phyloP scores from a whole-genome alignment of 768 basidiomycete genomes.

The Polyporus arcularius region DNA sequence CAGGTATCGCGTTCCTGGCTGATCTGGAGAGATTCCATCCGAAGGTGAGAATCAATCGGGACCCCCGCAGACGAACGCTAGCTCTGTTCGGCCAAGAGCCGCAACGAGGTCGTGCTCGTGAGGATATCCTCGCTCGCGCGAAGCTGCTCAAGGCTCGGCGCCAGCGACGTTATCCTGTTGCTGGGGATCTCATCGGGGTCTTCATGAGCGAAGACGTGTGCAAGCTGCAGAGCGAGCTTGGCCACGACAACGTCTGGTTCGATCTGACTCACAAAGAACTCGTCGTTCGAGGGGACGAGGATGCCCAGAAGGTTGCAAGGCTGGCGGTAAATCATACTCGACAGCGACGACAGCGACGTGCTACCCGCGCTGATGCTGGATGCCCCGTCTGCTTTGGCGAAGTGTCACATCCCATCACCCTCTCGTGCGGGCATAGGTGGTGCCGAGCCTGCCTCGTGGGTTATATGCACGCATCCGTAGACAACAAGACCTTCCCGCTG shows the following conservation, averaged over 20 bases:
- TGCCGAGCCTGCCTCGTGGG: conserved; percentile 61
- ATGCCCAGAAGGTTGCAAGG: conserved; percentile 43
- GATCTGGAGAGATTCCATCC: conserved; percentile 41
- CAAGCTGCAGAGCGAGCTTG: conserved; percentile 50
- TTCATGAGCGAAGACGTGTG: conserved; percentile 50
- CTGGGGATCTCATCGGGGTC: conserved; percentile 44
- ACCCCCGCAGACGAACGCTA: conserved; percentile 44
- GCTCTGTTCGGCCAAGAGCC: conserved; percentile 54
- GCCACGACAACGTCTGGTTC: conserved; percentile 56
- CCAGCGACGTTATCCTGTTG: conserved; percentile 47
- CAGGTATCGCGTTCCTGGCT: conserved; percentile 48
- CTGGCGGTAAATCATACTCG: conserved; percentile 38
- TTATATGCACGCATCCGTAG: conserved; percentile 60
- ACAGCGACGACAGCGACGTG: conserved; percentile 25
- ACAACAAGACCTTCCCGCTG: conserved; percentile 67
- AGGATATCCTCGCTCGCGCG: conserved; percentile 50
- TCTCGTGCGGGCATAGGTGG: conserved; percentile 69
- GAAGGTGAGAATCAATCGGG: conserved; percentile 46
- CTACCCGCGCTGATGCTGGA: conserved; percentile 14
- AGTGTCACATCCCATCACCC: conserved; percentile 48
- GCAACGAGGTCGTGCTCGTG: conserved; percentile 42
- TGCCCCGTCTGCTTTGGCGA: conserved; percentile 77
- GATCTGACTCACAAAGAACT: conserved; percentile 47
- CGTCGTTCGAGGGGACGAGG: conserved; percentile 56
- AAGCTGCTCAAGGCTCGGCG: conserved; percentile 43